A percentile compares a stretch with the other conserved stretches of the same genome.
phyloP scores from a whole-genome alignment of 2,329 filamentous ascomycete species.

The Aspergillus fijiensis region DNA sequence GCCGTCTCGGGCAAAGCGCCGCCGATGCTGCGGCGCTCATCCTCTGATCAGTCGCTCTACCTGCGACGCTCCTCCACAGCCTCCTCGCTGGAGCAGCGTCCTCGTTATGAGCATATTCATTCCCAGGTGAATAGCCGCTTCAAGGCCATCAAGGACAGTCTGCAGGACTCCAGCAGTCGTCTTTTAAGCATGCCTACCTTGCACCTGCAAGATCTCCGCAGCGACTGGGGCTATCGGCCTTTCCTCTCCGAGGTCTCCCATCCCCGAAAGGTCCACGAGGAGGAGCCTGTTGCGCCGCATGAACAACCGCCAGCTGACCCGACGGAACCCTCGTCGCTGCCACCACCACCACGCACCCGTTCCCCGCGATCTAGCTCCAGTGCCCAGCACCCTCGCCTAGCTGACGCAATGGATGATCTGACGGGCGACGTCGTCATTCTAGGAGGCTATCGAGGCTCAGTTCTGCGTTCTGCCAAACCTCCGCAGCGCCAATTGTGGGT shows the following conservation, averaged over 20 bases:
- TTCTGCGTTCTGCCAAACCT: conserved; percentile 79
- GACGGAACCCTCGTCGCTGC: neutral
- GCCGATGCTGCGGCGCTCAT: conserved; percentile 56
- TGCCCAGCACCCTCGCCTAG: conserved; percentile 50
- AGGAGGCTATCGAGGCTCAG: conserved; percentile 85
- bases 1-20: conserved; percentile 24
- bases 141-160: conserved; percentile 86
- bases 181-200: conserved; percentile 52
- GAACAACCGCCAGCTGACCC: neutral
- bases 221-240: conserved; percentile 36
- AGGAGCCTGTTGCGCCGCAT: neutral
- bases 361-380: conserved; percentile 27
- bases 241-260: conserved; percentile 32
- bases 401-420: conserved; percentile 63
- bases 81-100: conserved; percentile 82
- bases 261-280: neutral
- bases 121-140: conserved; percentile 85
- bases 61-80: conserved; percentile 72
- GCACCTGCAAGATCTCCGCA: conserved; percentile 40
- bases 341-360: conserved; percentile 15
- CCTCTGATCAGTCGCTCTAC: conserved; percentile 73
- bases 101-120: conserved; percentile 73
- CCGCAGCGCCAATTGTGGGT: conserved; percentile 91
- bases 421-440: conserved; percentile 85
- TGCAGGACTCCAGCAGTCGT: conserved; percentile 77